These are phyloP conservation scores for Debaryomyces castellii DNA, from an alignment of 805 yeast genomes.

Conservation along the genomic window DNA sequence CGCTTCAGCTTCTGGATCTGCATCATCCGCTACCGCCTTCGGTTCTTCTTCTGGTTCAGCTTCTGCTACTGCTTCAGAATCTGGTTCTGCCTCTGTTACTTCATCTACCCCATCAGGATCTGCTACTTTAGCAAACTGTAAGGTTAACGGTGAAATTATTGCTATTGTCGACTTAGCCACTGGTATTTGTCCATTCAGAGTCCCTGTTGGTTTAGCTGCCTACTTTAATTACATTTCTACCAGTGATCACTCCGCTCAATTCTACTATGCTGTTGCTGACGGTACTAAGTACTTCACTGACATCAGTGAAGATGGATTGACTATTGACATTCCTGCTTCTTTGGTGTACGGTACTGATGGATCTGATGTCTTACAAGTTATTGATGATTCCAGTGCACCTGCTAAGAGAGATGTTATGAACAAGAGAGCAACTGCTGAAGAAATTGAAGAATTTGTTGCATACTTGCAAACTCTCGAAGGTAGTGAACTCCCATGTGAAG, in stretches of 20 bases:
- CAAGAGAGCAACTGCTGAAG: conserved; percentile 39
- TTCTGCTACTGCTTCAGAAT: conserved; percentile 6
- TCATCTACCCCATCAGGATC: conserved; percentile 24
- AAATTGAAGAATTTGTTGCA: conserved; percentile 19
- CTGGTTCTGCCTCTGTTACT: conserved; percentile 11
- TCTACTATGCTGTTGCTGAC: conserved; percentile 31
- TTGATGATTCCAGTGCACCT: conserved; percentile 40
- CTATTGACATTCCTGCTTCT: conserved; percentile 33
- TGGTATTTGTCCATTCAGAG: conserved; percentile 37
- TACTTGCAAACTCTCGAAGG: conserved; percentile 25
- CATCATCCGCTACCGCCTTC: too few species aligned
- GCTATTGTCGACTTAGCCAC: conserved; percentile 41
- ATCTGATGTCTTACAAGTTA: conserved; percentile 29
- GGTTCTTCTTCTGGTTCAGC: conserved; percentile 8
- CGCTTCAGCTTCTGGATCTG: too few species aligned
- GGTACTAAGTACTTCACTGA: conserved; percentile 31
- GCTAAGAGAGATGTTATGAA: conserved; percentile 39
- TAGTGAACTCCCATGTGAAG: conserved; percentile 21
- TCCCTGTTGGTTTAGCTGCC: conserved; percentile 23
- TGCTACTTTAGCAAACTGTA: conserved; percentile 37
- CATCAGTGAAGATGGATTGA: conserved; percentile 32
- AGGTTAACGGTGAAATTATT: conserved; percentile 30
- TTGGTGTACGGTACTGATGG: conserved; percentile 17
- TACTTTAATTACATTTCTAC: conserved; percentile 25
- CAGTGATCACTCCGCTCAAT: conserved; percentile 32